Base-by-base conservation (phyloP, 1,284 basidiomycete species). In the Mrakiaceae sp. region DNA sequence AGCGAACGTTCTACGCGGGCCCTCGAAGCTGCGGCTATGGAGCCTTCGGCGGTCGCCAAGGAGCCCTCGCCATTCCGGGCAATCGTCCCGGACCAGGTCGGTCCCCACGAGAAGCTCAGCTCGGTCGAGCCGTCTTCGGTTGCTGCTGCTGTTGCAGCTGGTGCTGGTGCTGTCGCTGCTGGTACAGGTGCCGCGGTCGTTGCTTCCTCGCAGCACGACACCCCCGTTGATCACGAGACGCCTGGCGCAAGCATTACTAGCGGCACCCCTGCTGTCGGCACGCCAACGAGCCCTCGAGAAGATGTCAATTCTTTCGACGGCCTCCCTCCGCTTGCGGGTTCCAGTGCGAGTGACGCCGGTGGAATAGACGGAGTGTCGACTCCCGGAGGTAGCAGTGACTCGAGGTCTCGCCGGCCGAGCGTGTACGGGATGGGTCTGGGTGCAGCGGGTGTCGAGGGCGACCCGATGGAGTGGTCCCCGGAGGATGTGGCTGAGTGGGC, bases 401-500 rank as follows among this genome's bases (percentile, higher is more conserved):
- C 27, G 27, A 27, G 27, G 27, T 27, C 27, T 27, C 51, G 43
- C 9, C 48, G 58, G 40, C 16, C 59, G 11, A 57, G 61, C 56
- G 58, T 56, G 43, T 40, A 39, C 42, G 54, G 16, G 27, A 51
- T 53, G 7, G 66, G 61, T 10, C 61, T 62, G 44, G 68, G 68
- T 43, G 62, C 67, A 44, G 58, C 68, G 8, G 61, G 56, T 9
- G 60, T 68, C 6, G 54, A 62, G 1, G 68, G 69, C 10, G 72
- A 76, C 70, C 83, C 90, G 0, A 81, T 82, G 0, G 85, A 89
- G 63, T 98, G 95, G 95, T 81, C 77, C 0, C 85, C 98, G 0
- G 87, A 90, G 0, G 87, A 98, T 46, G 96, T 98, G 7, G 81
- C 94, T 2, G 86, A 87, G 1, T 99, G 95, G 95, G 79, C 92